A percentile compares a stretch with the other conserved stretches of the same genome.
phyloP scores from a whole-genome alignment of 768 basidiomycete species.

The Kockovaella imperatae region DNA sequence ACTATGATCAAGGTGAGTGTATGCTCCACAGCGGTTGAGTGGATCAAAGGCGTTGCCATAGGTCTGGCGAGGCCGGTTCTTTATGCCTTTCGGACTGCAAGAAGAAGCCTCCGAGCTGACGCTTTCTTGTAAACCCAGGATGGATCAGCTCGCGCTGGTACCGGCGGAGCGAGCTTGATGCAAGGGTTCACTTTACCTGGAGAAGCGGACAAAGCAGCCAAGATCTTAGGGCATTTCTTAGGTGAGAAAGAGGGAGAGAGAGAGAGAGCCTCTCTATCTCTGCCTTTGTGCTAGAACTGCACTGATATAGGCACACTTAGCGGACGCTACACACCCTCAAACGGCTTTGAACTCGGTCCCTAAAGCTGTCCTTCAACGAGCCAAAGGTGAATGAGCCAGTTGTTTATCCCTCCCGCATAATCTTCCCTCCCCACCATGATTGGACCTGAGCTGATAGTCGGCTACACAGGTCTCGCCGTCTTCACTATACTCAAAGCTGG shows the following conservation, averaged over 20 bases:
- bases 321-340: constrained; percentile 75
- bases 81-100: too few species aligned
- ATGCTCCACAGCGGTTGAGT: too few species aligned
- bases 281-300: neutral
- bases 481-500: constrained; percentile 86
- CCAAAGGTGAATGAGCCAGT: constrained; percentile 59
- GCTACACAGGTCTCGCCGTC: constrained; percentile 68
- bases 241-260: constrained; percentile 40
- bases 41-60: too few species aligned
- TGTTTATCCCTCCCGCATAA: neutral
- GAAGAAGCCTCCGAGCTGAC: too few species aligned
- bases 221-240: constrained; percentile 82
- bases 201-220: constrained; percentile 88
- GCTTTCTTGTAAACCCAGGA: too few species aligned
- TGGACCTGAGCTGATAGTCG: neutral
- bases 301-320: constrained; percentile 46
- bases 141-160: constrained; percentile 15
- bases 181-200: constrained; percentile 83
- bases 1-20: constrained; percentile 3
- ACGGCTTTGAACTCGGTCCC: constrained; percentile 91
- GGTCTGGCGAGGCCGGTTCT: too few species aligned
- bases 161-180: constrained; percentile 44
- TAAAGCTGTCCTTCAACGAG: constrained; percentile 78
- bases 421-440: neutral
- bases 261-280: constrained; percentile 1